Base-by-base conservation (phyloP, 2,329 filamentous ascomycete genomes). In the Monosporascus cannonballus region DNA sequence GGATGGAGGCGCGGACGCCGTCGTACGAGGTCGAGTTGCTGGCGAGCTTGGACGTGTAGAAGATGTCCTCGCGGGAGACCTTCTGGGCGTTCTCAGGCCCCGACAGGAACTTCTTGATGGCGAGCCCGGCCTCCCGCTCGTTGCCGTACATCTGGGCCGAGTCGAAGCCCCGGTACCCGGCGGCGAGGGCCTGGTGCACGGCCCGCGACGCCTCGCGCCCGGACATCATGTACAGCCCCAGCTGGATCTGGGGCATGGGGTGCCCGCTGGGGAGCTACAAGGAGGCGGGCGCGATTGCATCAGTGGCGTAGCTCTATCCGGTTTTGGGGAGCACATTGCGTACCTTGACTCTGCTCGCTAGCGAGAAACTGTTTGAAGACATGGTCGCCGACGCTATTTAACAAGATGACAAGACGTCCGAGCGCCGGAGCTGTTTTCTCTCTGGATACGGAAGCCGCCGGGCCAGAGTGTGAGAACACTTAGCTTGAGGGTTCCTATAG, bases 11-110 rank as follows among this genome's bases (percentile, higher is more conserved):
- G 48, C 85, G 79, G 24, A 87, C 87, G 3, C 74, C 72, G n/a
- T 86, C 79, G 67, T 92, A 93, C 4, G 78, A 78, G 1, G 76
- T 76, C 61, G 72, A 73, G 64, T 85, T 89, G 53, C 77, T 83
- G 1, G 83, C 83, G 15, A 94, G 77, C 72, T 94, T 95, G 37
- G 85, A 87, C 0, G 89, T 94, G 67, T 89, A 92, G 69, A 89
- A 89, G 50, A 94, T 74, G 62, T 92, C 84, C 52, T 85, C 79
- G 5, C 89, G 79, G 57, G 75, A 78, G 27, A 90, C 66, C 0
- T 73, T 75, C 0, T 73, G 61, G 0, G 68, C 71, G 56, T 82
- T 81, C 14, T 72, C 69, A 3, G 61, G 64, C 50, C 70, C 71
- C 38, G 69, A 62, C 3, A 89, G 70, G 59, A 80, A 88, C 20